Evolutionary conservation across 805 yeast species (phyloP).

Genomic region (Jamesozyma gamospora): DNA sequence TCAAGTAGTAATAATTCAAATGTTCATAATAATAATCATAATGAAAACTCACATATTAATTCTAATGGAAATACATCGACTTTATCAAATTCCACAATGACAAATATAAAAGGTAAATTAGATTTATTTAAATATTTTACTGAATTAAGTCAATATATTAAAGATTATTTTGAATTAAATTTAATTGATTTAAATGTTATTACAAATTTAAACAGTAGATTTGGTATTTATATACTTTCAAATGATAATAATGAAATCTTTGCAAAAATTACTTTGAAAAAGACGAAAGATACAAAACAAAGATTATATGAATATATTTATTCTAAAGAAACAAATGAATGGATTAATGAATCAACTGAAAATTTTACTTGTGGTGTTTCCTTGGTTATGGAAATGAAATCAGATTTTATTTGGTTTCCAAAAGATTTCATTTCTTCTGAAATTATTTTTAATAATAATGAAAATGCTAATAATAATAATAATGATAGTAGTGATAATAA

Average conservation of each 20-base stretch:
- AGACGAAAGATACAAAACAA: constrained; percentile 15
- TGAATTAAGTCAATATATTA: constrained; percentile 17
- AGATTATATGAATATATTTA: constrained; percentile 23
- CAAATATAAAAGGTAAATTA: constrained; percentile 11
- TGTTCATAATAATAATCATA: neutral
- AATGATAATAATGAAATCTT: constrained; percentile 6
- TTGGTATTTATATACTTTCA: constrained; percentile 22
- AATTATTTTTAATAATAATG: constrained; percentile 9
- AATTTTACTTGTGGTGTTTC: constrained; percentile 20
- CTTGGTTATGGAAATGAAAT: constrained; percentile 18
- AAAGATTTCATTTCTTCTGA: constrained; percentile 17
- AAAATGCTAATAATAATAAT: constrained; percentile 15
- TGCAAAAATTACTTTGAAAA: constrained; percentile 20
- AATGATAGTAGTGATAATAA: neutral
- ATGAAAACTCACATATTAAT: neutral
- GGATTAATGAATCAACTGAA: constrained; percentile 25
- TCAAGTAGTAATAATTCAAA: constrained; percentile 2
- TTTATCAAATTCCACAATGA: neutral
- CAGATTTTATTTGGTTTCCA: constrained; percentile 18
- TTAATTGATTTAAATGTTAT: constrained; percentile 11
- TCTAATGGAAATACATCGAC: neutral
- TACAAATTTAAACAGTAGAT: constrained; percentile 21
- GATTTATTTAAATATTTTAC: constrained; percentile 29
- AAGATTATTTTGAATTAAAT: constrained; percentile 14
- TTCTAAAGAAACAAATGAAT: constrained; percentile 12